Evolutionary conservation across 495 filamentous ascomycete genomes (phyloP).

Genomic region (Copromyces sp.): DNA sequence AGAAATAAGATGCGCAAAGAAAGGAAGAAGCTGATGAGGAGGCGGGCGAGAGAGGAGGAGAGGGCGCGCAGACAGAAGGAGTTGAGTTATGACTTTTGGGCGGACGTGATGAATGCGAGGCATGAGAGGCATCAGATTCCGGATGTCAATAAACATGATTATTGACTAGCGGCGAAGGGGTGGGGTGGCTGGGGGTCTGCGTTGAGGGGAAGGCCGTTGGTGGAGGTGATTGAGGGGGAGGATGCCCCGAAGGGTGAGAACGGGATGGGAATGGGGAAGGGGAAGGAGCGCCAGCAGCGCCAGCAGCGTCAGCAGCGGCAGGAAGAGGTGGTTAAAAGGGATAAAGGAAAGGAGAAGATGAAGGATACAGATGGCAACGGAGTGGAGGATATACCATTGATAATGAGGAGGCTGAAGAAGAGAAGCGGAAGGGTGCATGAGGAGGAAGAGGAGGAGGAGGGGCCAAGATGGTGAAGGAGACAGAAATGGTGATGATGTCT

Average conservation of each 20-base stretch:
- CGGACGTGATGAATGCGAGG: constrained; percentile 24
- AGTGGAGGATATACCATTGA: not conserved
- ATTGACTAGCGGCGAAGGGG: not conserved
- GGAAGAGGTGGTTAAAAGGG: no score
- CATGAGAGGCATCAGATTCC: constrained; percentile 29
- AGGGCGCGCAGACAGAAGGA: constrained; percentile 17
- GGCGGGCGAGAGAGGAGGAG: constrained; percentile 13
- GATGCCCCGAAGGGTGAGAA: not conserved
- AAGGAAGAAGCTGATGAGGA: constrained; percentile 15
- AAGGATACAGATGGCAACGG: not conserved
- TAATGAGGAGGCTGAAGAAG: not conserved
- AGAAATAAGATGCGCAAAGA: constrained; percentile 17
- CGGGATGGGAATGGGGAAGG: not conserved
- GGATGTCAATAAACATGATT: constrained; percentile 27
- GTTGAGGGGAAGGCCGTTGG: not conserved
- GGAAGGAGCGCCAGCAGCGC: not conserved
- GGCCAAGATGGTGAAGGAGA: not conserved
- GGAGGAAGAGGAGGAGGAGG: not conserved
- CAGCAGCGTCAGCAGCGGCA: not conserved
- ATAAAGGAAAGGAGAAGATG: not conserved
- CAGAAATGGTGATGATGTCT: not conserved
- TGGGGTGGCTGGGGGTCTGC: not conserved
- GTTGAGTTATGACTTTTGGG: constrained; percentile 36
- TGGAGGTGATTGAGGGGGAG: not conserved
- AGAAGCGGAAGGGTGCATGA: not conserved